A percentile compares a stretch with the other conserved stretches of the same genome.
Conservation (phyloP, 2,329 filamentous ascomycete genomes). For the Neoascochyta sp. region DNA sequence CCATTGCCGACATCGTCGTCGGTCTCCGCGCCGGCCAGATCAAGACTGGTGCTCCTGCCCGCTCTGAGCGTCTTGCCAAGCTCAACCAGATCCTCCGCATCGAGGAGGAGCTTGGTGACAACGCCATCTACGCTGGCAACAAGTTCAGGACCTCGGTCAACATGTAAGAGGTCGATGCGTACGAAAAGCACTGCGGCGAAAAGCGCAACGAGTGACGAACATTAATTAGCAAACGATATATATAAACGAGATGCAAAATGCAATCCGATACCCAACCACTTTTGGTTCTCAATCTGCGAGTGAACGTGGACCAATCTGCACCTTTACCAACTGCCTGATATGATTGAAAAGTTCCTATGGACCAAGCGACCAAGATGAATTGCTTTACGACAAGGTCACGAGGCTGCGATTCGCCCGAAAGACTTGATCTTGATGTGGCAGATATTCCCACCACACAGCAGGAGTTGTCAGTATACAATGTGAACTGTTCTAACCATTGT, state of each 20-base stretch:
- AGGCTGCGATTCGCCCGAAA: too few relatives aligned
- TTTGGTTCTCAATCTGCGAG: too few relatives aligned
- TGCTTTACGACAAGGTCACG: too few relatives aligned
- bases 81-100: conserved; percentile 99
- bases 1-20: conserved; percentile 96
- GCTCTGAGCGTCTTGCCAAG: conserved; percentile 98
- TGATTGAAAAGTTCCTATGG: too few relatives aligned
- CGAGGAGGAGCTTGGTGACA: conserved; percentile 86
- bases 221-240: conserved; percentile 10
- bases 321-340: too few relatives aligned
- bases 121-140: conserved; percentile 85
- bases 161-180: conserved; percentile 45
- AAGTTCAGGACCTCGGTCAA: conserved; percentile 91
- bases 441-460: too few relatives aligned
- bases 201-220: conserved; percentile 11
- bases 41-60: conserved; percentile 61
- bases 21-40: conserved; percentile 96
- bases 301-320: too few relatives aligned
- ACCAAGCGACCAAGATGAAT: too few relatives aligned
- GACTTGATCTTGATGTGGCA: too few relatives aligned
- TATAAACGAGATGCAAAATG: conserved; percentile 12
- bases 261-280: conserved; percentile 8
- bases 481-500: too few relatives aligned
- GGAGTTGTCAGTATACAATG: too few relatives aligned
- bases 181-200: conserved; percentile 6